Base-by-base conservation (phyloP, 805 yeast species). In the Yarrowia divulgata region DNA sequence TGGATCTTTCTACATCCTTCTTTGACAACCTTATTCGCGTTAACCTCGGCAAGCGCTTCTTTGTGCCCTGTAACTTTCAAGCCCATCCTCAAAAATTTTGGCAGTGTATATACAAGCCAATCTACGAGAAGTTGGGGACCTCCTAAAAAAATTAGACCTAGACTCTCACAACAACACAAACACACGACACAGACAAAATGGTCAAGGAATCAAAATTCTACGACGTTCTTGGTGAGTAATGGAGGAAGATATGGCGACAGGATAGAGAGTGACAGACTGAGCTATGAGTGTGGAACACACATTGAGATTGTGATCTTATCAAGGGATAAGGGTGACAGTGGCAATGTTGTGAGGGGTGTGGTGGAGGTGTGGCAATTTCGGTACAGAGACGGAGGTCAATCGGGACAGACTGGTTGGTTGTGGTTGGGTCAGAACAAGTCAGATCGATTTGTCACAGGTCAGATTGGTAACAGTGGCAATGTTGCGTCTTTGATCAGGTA, bases 151-250 rank as follows among this genome's bases (percentile, higher is more conserved):
- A 39, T 60, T 43, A 60, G 66, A 60, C 66, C 66, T 60, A 60
- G 66, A 60, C 50, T 43, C 68, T 34, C 68, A 23, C 62, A 57
- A 19, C 39, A 16, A 23, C 37, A 42, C 46, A 57, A 57, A 58
- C 68, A 67, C 45, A 67, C 40, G 45, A 37, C 50, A 58, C 57
- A 55, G 43, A 52, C 23, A 42, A 68, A 40, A 90, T 90, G 95
- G 93, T 84, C 43, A 88, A 84, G 73, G 95, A 90, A 70, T 84
- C 92, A 34, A 82, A 82, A 72, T 82, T 85, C 69, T 90, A 90
- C 79, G 92, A 89, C 72, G 77, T 81, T 37, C 81, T 90, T 73
- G 90, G 88, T 63, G 83, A 66, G 75, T 72, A 42, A 34, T 2
- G n/a, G 54, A 49, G 8, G 54, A 48, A 18, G 29, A 48, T 9